Evolutionary conservation across 2,329 filamentous ascomycete genomes (phyloP), one percentile per base, ranked within the genome.

Genomic region (Diaporthe helianthi): DNA sequence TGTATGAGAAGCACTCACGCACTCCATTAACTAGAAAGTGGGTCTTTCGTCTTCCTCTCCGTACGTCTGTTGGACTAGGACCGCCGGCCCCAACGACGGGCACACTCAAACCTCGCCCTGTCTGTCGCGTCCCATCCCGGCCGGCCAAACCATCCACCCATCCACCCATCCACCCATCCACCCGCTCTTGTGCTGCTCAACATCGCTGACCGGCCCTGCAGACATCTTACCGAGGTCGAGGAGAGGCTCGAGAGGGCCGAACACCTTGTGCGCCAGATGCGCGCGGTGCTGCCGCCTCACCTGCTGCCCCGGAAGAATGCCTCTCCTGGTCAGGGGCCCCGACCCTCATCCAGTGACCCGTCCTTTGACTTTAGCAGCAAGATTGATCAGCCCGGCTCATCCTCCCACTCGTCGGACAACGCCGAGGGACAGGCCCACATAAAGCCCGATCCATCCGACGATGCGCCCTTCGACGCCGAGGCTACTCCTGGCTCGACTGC

Each of bases 1-100:
- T 84, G 8, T 85, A 85, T 68, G 83, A 85, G 72, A 83, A 81
- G 71, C 80, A 83, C 63, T 78, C 79, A n/a, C 78, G 80, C 53
- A 85, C 83, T 15, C 83, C 83, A 6, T 75, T 85, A 70, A 85
- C 83, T 6, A 77, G 83, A 52, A 84, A 80, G 78, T 80, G 79
- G 51, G 78, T 67, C 51, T 60, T 26, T 31, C 49, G 78, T 65
- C 51, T 53, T 36, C 44, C 49, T 24, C 33, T 47, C 29, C 65
- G 52, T 47, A 51, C 22, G 52, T 49, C 52, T 58, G 58, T 63
- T 63, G 58, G 58, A 63, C 44, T 49, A 61, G 24, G 44, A 33
- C 38, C 26, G 26, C 26, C 41, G 54, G 54, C 29, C 26, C 58
- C 58, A 47, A 47, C 33, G 26, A 33, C n/a, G 44, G 44, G 13